Conservation (phyloP, 768 basidiomycete species). For the Lactifluus subvellereus region DNA sequence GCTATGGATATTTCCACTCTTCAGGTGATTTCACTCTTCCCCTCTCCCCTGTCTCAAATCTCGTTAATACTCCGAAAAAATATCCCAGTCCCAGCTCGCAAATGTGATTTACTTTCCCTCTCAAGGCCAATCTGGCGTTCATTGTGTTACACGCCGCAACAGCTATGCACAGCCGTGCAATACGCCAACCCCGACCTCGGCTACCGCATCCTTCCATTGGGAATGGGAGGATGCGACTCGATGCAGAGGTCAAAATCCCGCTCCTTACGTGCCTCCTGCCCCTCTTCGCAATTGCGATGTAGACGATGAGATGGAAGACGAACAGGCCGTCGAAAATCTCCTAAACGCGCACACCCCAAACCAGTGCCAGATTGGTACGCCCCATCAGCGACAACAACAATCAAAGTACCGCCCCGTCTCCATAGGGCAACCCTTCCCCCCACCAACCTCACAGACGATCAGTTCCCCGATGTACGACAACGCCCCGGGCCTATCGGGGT, state of each 20-base stretch:
- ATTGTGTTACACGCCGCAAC: conserved; percentile 30
- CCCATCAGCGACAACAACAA: conserved; percentile 16
- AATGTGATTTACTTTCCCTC: conserved; percentile 38
- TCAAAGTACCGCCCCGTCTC: conserved; percentile 17
- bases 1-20: conserved; percentile 45
- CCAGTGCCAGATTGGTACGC: background rate
- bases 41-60: conserved; percentile 22
- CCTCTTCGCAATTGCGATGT: conserved; percentile 26
- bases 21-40: conserved; percentile 34
- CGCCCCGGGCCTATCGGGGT: conserved; percentile 14
- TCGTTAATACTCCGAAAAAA: background rate
- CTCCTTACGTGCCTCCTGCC: conserved; percentile 22
- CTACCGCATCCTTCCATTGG: conserved; percentile 31
- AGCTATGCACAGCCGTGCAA: conserved; percentile 37
- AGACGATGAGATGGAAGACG: conserved; percentile 40
- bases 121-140: conserved; percentile 24
- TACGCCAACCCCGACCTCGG: conserved; percentile 34
- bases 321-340: conserved; percentile 42
- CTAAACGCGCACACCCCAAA: conserved; percentile 33
- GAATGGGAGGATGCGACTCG: conserved; percentile 26
- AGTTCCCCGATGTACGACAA: conserved; percentile 8
- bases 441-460: conserved; percentile 2
- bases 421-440: conserved; percentile 8
- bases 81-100: conserved; percentile 40
- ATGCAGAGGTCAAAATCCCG: conserved; percentile 1